Conservation (phyloP, 768 basidiomycete genomes). For the Boletus edulis region DNA sequence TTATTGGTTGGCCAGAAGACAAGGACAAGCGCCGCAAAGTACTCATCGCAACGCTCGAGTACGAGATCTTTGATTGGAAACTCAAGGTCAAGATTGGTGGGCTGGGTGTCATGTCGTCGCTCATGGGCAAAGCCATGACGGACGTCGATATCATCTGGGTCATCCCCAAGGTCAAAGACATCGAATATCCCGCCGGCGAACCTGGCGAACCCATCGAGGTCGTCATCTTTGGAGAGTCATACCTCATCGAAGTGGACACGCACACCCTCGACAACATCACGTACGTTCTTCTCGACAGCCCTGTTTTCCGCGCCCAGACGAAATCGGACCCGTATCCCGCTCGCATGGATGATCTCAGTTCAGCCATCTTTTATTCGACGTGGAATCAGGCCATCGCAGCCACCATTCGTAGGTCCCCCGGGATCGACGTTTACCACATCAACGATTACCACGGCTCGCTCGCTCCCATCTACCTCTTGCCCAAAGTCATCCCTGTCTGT, state of each 20-base stretch:
- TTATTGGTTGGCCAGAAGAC: conserved; percentile 97
- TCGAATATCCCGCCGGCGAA: conserved; percentile 90
- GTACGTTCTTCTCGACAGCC: conserved; percentile 89
- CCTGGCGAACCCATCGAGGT: conserved; percentile 94
- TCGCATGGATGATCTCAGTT: conserved; percentile 95
- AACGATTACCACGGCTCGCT: conserved; percentile 96
- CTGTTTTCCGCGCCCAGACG: conserved; percentile 95
- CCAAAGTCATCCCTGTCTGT: conserved; percentile 87
- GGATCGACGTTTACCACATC: conserved; percentile 91
- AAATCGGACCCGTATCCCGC: conserved; percentile 95
- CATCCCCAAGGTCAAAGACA: conserved; percentile 89
- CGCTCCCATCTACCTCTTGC: conserved; percentile 86
- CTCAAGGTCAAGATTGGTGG: conserved; percentile 98
- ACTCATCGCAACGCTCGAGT: conserved; percentile 89
- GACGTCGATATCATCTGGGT: conserved; percentile 96
- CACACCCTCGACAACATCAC: conserved; percentile 94
- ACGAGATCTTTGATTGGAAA: conserved; percentile 97
- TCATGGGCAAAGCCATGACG: conserved; percentile 98
- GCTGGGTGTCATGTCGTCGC: conserved; percentile 94
- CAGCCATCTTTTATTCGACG: conserved; percentile 96
- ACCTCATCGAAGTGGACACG: conserved; percentile 93
- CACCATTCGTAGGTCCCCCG: conserved; percentile 81
- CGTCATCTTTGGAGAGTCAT: conserved; percentile 93
- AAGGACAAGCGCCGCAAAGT: conserved; percentile 89
- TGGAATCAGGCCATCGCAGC: conserved; percentile 98